phyloP scores from a whole-genome alignment of 495 filamentous ascomycete genomes.

The Penicillium lividum region DNA sequence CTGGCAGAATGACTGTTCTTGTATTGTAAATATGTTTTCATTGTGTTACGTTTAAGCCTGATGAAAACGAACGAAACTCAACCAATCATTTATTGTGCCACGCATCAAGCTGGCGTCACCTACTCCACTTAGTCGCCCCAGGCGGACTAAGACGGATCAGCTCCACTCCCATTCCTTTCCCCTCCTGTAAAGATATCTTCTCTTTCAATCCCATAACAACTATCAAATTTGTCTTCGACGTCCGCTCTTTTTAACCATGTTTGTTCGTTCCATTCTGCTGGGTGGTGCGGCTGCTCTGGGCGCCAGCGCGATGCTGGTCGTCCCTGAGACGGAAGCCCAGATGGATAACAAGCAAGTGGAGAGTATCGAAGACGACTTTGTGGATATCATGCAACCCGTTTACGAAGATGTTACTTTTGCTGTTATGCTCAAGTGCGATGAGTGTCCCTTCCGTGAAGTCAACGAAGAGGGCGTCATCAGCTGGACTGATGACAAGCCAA shows the following conservation, averaged over 20 bases:
- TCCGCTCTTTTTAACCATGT: constrained; percentile 40
- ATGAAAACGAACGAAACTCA: neutral
- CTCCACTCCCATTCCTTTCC: constrained; percentile 20
- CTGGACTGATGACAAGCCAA: constrained; percentile 40
- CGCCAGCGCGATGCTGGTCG: constrained; percentile 50
- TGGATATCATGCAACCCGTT: constrained; percentile 30
- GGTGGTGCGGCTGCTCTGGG: constrained; percentile 44
- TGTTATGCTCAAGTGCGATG: constrained; percentile 45
- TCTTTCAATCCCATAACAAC: constrained; percentile 3
- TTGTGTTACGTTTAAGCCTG: neutral
- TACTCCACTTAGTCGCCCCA: constrained; percentile 26
- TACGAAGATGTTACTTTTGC: constrained; percentile 31
- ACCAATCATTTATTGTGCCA: constrained; percentile 24
- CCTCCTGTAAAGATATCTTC: constrained; percentile 12
- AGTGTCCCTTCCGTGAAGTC: constrained; percentile 47
- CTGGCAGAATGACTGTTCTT: neutral
- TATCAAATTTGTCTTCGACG: constrained; percentile 18
- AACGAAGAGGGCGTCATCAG: constrained; percentile 33
- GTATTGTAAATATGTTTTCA: neutral
- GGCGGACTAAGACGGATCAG: constrained; percentile 18
- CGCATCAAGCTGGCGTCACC: constrained; percentile 35
- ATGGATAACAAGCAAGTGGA: constrained; percentile 17
- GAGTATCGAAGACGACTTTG: constrained; percentile 25
- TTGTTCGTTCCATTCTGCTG: constrained; percentile 43
- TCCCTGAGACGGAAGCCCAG: constrained; percentile 41